A percentile compares a stretch with the other conserved stretches of the same genome.
Evolutionary conservation across 2,329 filamentous ascomycete species (phyloP).

Genomic region (Microcyclosporella mali): DNA sequence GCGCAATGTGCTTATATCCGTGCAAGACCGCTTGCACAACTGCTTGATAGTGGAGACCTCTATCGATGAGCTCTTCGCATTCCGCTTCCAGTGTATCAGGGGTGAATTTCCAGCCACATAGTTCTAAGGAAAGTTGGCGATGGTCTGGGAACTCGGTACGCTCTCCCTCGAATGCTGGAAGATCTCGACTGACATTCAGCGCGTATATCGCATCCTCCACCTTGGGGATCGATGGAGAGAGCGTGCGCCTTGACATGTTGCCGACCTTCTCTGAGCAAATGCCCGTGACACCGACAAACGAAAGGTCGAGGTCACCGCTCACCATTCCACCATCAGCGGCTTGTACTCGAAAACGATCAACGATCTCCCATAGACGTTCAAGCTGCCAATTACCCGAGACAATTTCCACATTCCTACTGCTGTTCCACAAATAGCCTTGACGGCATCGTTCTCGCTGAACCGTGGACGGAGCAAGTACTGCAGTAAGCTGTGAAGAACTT

Average conservation of each 20-base stretch:
- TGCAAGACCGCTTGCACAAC: slow-evolving; percentile 71
- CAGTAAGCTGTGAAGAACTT: slow-evolving; percentile 17
- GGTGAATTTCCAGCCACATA: slow-evolving; percentile 65
- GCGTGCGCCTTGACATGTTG: slow-evolving; percentile 20
- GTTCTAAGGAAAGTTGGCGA: slow-evolving; percentile 66
- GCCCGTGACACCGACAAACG: slow-evolving; percentile 66
- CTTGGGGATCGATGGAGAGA: slow-evolving; percentile 19
- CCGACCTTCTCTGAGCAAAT: slow-evolving; percentile 64
- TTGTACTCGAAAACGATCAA: slow-evolving; percentile 59
- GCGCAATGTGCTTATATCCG: slow-evolving; percentile 61
- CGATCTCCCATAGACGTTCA: slow-evolving; percentile 72
- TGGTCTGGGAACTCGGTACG: slow-evolving; percentile 62
- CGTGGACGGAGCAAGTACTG: slow-evolving; percentile 25
- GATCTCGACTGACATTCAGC: slow-evolving; percentile 57
- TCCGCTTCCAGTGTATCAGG: slow-evolving; percentile 44
- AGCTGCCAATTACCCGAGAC: slow-evolving; percentile 67
- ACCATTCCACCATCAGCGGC: slow-evolving; percentile 66
- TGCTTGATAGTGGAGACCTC: slow-evolving; percentile 63
- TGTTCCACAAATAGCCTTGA: slow-evolving; percentile 54
- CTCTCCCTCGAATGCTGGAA: slow-evolving; percentile 59
- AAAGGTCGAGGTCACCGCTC: slow-evolving; percentile 61
- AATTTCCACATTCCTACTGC: slow-evolving; percentile 59
- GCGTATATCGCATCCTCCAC: slow-evolving; percentile 48
- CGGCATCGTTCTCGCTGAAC: slow-evolving; percentile 49
- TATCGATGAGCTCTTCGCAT: slow-evolving; percentile 47